Conservation (phyloP, 805 yeast genomes). For the Suhomyces sp. region DNA sequence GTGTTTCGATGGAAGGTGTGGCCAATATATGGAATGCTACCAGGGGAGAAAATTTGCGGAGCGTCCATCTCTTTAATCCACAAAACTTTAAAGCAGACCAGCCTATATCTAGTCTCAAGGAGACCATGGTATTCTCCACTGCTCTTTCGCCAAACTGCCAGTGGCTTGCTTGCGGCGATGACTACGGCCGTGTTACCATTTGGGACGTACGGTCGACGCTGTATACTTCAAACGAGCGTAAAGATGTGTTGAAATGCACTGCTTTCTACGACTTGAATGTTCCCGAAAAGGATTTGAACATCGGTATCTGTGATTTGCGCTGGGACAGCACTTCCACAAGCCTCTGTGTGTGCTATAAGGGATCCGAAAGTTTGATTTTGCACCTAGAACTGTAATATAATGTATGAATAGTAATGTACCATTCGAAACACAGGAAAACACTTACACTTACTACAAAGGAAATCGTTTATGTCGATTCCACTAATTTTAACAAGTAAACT, state of each 20-base stretch:
- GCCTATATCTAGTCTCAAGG: constrained; percentile 30
- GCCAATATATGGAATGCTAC: constrained; percentile 64
- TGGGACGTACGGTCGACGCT: constrained; percentile 40
- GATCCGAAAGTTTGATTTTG: constrained; percentile 29
- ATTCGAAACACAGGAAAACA: too few relatives aligned
- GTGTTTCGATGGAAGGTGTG: constrained; percentile 70
- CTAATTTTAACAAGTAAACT: too few relatives aligned
- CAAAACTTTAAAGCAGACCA: constrained; percentile 20
- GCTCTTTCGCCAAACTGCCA: constrained; percentile 48
- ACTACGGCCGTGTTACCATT: constrained; percentile 55
- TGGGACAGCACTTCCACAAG: constrained; percentile 32
- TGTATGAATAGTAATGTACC: constrained; percentile 1
- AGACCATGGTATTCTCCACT: constrained; percentile 55
- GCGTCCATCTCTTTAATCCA: constrained; percentile 28
- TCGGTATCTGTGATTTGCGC: constrained; percentile 37
- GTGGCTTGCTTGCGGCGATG: constrained; percentile 62
- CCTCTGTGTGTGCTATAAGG: constrained; percentile 34
- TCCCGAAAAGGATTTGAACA: constrained; percentile 8
- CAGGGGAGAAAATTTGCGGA: constrained; percentile 36
- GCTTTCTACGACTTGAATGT: constrained; percentile 20
- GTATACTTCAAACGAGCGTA: constrained; percentile 6
- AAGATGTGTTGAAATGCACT: constrained; percentile 23
- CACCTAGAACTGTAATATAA: constrained; percentile 1
- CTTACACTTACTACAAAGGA: too few relatives aligned
- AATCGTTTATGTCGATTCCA: too few relatives aligned